Evolutionary conservation across 208 protist species (phyloP).

Genomic region (Wallacemonas sp.): DNA sequence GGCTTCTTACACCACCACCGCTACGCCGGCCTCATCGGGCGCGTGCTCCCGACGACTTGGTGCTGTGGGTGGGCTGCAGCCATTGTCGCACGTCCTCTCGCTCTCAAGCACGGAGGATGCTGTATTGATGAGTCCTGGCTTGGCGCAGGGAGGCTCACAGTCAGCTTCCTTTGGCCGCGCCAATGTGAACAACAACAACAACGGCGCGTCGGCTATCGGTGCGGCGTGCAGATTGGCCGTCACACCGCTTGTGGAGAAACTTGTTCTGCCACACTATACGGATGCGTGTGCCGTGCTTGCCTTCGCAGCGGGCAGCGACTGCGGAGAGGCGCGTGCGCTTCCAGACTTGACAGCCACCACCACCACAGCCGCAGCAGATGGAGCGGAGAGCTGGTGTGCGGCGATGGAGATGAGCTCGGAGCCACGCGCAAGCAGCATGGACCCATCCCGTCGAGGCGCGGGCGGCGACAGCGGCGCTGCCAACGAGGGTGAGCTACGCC

Average conservation of each 20-base stretch:
- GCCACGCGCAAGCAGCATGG: not conserved
- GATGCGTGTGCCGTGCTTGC: not conserved
- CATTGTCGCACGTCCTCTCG: not conserved
- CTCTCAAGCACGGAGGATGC: not conserved
- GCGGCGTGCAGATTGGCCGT: not conserved
- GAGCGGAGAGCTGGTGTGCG: not conserved
- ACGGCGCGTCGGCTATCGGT: not conserved
- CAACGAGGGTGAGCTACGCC: slow-evolving; percentile 1
- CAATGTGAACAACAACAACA: not conserved
- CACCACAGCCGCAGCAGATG: not conserved
- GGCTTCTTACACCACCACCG: no score
- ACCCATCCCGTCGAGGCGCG: no score
- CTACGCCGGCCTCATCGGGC: not conserved
- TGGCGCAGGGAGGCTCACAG: no score
- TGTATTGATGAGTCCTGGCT: not conserved
- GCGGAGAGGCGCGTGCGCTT: not conserved
- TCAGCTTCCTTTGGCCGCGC: no score
- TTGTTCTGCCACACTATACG: slow-evolving; percentile 7
- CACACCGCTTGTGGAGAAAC: slow-evolving; percentile 1
- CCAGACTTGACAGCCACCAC: no score
- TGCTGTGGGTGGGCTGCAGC: not conserved
- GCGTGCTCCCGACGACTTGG: not conserved
- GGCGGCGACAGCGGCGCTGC: not conserved
- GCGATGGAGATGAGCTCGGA: not conserved
- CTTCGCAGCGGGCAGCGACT: not conserved